A percentile compares a stretch with the other conserved stretches of the same genome.
Conservation (phyloP, 331 rosid species). For the Telfairia occidentalis region DNA sequence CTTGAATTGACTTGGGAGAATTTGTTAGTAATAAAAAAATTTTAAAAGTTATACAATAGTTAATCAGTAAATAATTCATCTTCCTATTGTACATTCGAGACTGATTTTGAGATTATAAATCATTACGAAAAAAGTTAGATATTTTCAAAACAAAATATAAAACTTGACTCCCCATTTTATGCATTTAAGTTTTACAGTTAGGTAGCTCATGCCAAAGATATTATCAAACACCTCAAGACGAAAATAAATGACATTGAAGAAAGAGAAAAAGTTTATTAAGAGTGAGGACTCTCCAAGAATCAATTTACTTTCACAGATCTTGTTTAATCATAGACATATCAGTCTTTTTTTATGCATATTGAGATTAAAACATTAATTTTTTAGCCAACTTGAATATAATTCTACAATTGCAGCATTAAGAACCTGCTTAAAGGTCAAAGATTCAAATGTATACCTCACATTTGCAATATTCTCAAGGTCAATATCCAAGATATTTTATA, state of each 20-base stretch:
- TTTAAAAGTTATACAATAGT: too few species aligned
- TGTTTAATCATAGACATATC: not conserved
- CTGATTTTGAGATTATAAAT: not conserved
- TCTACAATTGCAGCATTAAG: not conserved
- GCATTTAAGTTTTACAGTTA: not conserved
- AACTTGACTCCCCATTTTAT: not conserved
- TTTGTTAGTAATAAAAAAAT: too few species aligned
- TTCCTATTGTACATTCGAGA: not conserved
- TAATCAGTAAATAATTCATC: not conserved
- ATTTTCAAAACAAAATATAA: too few species aligned
- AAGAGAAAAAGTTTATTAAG: too few species aligned
- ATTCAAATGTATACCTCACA: too few species aligned
- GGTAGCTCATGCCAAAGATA: not conserved
- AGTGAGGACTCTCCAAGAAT: not conserved
- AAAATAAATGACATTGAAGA: too few species aligned
- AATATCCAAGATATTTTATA: not conserved
- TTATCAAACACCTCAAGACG: too few species aligned
- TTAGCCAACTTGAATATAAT: not conserved
- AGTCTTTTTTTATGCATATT: not conserved
- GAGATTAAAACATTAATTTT: not conserved
- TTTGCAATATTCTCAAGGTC: too few species aligned
- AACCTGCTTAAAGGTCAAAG: too few species aligned
- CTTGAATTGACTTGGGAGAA: too few species aligned
- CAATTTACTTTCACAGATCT: not conserved
- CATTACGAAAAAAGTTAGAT: not conserved